These are phyloP conservation scores for Alternaria brassicae DNA, from an alignment of 2,329 filamentous ascomycete species.

Conservation along the genomic window DNA sequence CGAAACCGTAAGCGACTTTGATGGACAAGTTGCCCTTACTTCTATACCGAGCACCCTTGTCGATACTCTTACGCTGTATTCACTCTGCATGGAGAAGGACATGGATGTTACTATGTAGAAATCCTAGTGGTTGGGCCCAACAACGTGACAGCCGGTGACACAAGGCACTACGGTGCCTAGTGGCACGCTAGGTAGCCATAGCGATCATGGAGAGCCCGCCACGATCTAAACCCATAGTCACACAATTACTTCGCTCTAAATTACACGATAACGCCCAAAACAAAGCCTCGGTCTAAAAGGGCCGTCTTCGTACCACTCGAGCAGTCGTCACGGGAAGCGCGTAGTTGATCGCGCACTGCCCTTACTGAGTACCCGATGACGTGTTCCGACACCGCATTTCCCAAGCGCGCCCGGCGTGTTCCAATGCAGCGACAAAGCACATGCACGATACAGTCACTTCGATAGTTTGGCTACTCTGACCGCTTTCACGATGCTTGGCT, in stretches of 20 bases:
- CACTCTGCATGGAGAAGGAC: neutral
- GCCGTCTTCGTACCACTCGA: neutral
- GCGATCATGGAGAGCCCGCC: constrained; percentile 7
- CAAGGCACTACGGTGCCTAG: constrained; percentile 1
- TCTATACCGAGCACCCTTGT: neutral
- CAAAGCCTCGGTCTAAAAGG: constrained; percentile 5
- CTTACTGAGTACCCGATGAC: constrained; percentile 9
- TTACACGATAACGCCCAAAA: constrained; percentile 6
- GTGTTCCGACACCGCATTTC: constrained; percentile 11
- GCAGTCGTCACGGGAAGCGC: neutral
- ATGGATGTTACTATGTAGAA: neutral
- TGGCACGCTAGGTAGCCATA: constrained; percentile 8
- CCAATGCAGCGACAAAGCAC: constrained; percentile 1
- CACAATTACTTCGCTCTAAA: constrained; percentile 11
- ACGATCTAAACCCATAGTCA: constrained; percentile 5
- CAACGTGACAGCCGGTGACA: neutral
- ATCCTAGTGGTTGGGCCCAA: neutral
- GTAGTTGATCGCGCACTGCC: constrained; percentile 4
- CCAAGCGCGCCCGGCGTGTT: neutral
- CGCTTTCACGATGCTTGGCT: neutral
- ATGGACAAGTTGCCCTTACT: neutral
- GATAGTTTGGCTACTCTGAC: constrained; percentile 3
- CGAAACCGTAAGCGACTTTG: neutral
- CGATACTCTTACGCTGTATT: neutral
- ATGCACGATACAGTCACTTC: constrained; percentile 7